These are phyloP conservation scores for Epichloe glyceriae DNA, from an alignment of 2,329 filamentous ascomycete species.

Conservation along the genomic window DNA sequence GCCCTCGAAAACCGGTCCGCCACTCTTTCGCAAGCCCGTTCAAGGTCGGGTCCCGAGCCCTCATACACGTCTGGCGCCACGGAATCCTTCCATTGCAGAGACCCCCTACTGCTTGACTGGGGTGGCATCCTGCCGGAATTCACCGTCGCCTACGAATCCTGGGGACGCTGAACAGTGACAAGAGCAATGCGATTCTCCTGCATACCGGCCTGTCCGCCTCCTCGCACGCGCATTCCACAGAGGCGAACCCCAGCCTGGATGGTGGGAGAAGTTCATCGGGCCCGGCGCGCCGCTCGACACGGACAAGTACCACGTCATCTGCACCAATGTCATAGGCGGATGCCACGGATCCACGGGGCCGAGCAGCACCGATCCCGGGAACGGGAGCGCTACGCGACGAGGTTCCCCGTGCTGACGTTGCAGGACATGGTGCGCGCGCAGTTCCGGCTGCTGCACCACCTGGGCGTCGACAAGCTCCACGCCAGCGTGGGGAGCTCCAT, in stretches of 20 bases:
- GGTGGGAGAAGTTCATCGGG: constrained; percentile 99
- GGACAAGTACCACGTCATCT: constrained; percentile 82
- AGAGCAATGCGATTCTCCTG: constrained; percentile 78
- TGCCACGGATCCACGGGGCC: constrained; percentile 95
- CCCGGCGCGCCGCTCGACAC: constrained; percentile 77
- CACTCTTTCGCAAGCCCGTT: constrained; percentile 40
- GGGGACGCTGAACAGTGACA: constrained; percentile 68
- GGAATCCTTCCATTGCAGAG: constrained; percentile 57
- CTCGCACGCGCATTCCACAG: constrained; percentile 90
- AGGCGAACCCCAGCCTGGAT: constrained; percentile 75
- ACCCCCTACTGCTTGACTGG: constrained; percentile 81
- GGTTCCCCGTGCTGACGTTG: constrained; percentile 90
- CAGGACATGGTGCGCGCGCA: constrained; percentile 97
- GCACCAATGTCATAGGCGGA: constrained; percentile 90
- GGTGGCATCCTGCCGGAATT: constrained; percentile 84
- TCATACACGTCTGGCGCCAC: constrained; percentile 89
- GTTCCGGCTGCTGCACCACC: constrained; percentile 69
- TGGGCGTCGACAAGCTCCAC: constrained; percentile 68
- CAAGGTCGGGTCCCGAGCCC: constrained; percentile 74
- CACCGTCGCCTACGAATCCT: constrained; percentile 84
- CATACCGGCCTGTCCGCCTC: constrained; percentile 95
- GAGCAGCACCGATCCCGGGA: constrained; percentile 73
- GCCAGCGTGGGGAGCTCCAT: constrained; percentile 93
- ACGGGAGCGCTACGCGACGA: constrained; percentile 84
- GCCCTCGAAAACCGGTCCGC: constrained; percentile 68